Evolutionary conservation across 768 basidiomycete genomes (phyloP).

Genomic region (Serendipita indica): DNA sequence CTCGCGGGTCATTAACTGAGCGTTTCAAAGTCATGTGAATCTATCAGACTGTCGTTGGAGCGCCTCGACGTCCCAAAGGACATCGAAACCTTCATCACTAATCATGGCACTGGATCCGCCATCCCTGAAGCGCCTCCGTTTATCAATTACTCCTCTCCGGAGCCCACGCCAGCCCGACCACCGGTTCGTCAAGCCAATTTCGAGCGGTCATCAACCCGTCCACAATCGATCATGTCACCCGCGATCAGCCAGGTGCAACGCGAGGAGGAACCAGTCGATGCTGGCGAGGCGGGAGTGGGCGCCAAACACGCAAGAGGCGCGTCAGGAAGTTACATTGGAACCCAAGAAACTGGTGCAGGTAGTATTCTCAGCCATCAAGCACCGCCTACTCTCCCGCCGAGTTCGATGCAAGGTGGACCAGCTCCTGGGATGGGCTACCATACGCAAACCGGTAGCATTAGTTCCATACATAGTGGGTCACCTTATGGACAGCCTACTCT

Average conservation of each 20-base stretch:
- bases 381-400: no score
- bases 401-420: background rate
- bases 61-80: constrained; percentile 78
- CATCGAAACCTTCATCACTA: constrained; percentile 75
- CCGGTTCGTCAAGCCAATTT: constrained; percentile 46
- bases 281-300: constrained; percentile 58
- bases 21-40: constrained; percentile 67
- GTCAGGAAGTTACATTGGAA: background rate
- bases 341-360: background rate
- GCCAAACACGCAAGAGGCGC: constrained; percentile 28
- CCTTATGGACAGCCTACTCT: background rate
- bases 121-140: constrained; percentile 83
- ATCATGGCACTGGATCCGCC: constrained; percentile 73
- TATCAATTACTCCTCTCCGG: constrained; percentile 62
- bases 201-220: constrained; percentile 27
- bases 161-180: constrained; percentile 35
- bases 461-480: background rate
- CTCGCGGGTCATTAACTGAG: background rate
- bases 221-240: constrained; percentile 16
- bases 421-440: background rate
- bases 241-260: constrained; percentile 24
- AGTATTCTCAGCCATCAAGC: background rate
- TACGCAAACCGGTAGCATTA: background rate
- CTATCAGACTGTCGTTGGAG: constrained; percentile 71
- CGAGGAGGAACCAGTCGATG: constrained; percentile 31